phyloP scores from a whole-genome alignment of 768 basidiomycete genomes.

The Suillus subalutaceus region DNA sequence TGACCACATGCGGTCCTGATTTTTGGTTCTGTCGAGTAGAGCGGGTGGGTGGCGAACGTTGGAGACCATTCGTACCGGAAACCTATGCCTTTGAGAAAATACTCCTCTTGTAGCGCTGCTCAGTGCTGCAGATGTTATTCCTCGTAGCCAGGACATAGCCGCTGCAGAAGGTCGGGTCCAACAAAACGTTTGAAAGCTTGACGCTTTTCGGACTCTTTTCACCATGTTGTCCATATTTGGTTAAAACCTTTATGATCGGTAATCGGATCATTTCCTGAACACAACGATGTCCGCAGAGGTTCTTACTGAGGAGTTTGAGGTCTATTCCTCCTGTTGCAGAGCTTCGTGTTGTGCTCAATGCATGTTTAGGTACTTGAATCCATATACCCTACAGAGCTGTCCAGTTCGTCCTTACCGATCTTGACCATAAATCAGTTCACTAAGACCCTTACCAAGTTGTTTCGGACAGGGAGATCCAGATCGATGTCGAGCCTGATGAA shows the following conservation, averaged over 20 bases:
- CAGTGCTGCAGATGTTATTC: not conserved
- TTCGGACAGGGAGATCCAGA: conserved; percentile 79
- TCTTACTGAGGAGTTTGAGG: conserved; percentile 91
- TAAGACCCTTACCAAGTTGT: conserved; percentile 71
- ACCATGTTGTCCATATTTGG: conserved; percentile 5
- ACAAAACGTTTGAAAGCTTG: conserved; percentile 3
- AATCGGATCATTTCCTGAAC: conserved; percentile 16
- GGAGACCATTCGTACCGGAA: conserved; percentile 3
- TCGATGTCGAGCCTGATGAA: conserved; percentile 89
- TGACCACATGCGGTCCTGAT: not conserved
- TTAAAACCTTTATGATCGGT: conserved; percentile 9
- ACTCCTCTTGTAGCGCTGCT: not conserved
- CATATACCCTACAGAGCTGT: conserved; percentile 93
- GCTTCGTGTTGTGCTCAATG: conserved; percentile 15
- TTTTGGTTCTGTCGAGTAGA: not conserved
- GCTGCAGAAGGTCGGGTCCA: conserved; percentile 1
- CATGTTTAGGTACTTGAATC: conserved; percentile 83
- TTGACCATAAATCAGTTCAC: conserved; percentile 36
- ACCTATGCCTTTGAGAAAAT: not conserved
- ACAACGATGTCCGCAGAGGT: conserved; percentile 61
- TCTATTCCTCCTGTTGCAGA: conserved; percentile 33
- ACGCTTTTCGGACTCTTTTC: not conserved
- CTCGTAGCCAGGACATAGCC: conserved; percentile 8
- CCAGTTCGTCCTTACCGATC: conserved; percentile 66
- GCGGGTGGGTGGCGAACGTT: not conserved